Evolutionary conservation across 345 rosid species (phyloP).

Genomic region (Eucalyptus pauciflora): DNA sequence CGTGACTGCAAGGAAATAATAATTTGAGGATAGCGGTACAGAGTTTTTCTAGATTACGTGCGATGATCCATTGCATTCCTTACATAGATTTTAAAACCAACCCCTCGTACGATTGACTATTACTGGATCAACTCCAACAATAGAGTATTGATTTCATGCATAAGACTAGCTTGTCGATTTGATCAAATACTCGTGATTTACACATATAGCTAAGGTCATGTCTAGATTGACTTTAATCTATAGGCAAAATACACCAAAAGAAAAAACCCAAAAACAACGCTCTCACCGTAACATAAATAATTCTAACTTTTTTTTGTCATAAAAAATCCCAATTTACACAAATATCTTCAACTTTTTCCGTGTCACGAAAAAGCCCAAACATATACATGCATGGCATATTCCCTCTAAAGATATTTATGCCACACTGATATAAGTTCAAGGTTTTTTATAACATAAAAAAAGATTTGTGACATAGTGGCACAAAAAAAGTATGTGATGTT

Average conservation of each 20-base stretch:
- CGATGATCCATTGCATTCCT: neutral
- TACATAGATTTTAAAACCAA: neutral
- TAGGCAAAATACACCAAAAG: neutral
- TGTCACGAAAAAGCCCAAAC: fast-evolving
- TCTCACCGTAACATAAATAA: too few relatives aligned
- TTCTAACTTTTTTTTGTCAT: too few relatives aligned
- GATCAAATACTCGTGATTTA: neutral
- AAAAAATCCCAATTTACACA: too few relatives aligned
- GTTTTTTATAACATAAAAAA: too few relatives aligned
- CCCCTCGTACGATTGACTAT: fast-evolving
- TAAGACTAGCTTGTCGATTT: neutral
- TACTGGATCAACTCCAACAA: fast-evolving
- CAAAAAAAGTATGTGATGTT: too few relatives aligned
- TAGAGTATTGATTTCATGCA: neutral
- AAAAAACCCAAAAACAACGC: fast-evolving
- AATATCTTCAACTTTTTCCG: fast-evolving
- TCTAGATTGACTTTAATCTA: neutral
- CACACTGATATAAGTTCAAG: fast-evolving
- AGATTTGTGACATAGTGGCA: fast-evolving
- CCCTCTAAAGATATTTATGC: fast-evolving
- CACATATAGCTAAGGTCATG: neutral
- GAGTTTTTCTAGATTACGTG: neutral
- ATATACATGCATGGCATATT: fast-evolving
- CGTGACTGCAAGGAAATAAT: neutral
- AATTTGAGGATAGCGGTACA: fast-evolving